Conservation (phyloP, 805 yeast species). For the Yamadazyma paraphyllophila region DNA sequence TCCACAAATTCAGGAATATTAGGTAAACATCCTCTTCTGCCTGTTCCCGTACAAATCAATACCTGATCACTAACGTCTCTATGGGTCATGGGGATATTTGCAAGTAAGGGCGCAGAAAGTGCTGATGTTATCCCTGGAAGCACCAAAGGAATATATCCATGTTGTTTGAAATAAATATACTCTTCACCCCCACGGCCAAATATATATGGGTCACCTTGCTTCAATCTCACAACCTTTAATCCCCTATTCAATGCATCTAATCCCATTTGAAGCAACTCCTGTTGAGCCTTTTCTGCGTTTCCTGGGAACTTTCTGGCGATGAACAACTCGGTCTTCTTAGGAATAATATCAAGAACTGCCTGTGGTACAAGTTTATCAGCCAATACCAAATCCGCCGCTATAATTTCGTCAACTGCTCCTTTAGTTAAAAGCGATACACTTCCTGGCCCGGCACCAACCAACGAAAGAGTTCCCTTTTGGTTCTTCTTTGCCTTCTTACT, state of each 20-base stretch:
- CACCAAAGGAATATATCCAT: slow-evolving; percentile 72
- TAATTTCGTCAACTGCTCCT: slow-evolving; percentile 80
- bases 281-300: slow-evolving; percentile 90
- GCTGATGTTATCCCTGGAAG: slow-evolving; percentile 91
- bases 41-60: slow-evolving; percentile 91
- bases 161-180: slow-evolving; percentile 58
- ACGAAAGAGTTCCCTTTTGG: slow-evolving; percentile 56
- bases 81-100: slow-evolving; percentile 88
- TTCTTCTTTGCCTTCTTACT: slow-evolving; percentile 17
- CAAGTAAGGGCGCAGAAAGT: slow-evolving; percentile 77
- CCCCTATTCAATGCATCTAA: slow-evolving; percentile 63
- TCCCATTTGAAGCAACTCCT: slow-evolving; percentile 75
- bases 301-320: slow-evolving; percentile 96
- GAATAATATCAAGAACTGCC: slow-evolving; percentile 79
- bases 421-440: slow-evolving; percentile 75
- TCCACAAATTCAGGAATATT: slow-evolving; percentile 68
- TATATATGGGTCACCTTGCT: slow-evolving; percentile 96
- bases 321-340: slow-evolving; percentile 65
- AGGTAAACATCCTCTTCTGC: slow-evolving; percentile 81
- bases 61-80: slow-evolving; percentile 91
- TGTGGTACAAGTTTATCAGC: slow-evolving; percentile 94
- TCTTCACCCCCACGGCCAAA: slow-evolving; percentile 98
- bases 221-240: slow-evolving; percentile 77
- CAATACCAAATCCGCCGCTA: slow-evolving; percentile 76
- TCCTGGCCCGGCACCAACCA: slow-evolving; percentile 97